These are phyloP conservation scores for Citrullus colocynthis DNA, from an alignment of 306 rosid species.

Conservation along the genomic window DNA sequence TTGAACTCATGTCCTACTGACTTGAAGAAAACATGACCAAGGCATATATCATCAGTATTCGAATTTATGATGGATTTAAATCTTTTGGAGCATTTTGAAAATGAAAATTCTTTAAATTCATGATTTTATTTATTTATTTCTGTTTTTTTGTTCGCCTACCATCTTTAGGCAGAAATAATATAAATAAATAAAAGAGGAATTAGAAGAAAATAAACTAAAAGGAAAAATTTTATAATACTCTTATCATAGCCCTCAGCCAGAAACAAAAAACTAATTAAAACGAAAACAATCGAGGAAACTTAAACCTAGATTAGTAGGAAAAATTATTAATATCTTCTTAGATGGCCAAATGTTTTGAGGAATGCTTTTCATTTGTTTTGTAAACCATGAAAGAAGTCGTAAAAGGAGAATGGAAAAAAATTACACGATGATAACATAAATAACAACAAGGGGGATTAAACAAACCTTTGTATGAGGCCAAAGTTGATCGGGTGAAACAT, in stretches of 20 bases:
- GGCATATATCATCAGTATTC: not conserved
- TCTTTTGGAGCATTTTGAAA: not conserved
- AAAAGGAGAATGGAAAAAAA: not conserved
- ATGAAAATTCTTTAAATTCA: not conserved
- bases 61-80: not conserved
- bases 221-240: not conserved
- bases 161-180: not conserved
- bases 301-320: not conserved
- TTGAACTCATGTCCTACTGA: not conserved
- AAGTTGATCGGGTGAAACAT: constrained; percentile 94
- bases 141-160: not conserved
- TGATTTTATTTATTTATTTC: too few species aligned
- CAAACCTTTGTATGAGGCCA: constrained; percentile 99
- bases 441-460: constrained; percentile 9
- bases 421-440: not conserved
- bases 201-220: not conserved
- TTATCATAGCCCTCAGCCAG: not conserved
- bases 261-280: not conserved
- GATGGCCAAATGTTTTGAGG: not conserved
- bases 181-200: not conserved
- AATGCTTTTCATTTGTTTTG: not conserved
- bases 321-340: not conserved
- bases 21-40: not conserved
- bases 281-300: not conserved
- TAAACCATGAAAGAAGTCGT: not conserved